phyloP scores from a whole-genome alignment of 306 rosid genomes.

The Cotoneaster glaucophyllus region DNA sequence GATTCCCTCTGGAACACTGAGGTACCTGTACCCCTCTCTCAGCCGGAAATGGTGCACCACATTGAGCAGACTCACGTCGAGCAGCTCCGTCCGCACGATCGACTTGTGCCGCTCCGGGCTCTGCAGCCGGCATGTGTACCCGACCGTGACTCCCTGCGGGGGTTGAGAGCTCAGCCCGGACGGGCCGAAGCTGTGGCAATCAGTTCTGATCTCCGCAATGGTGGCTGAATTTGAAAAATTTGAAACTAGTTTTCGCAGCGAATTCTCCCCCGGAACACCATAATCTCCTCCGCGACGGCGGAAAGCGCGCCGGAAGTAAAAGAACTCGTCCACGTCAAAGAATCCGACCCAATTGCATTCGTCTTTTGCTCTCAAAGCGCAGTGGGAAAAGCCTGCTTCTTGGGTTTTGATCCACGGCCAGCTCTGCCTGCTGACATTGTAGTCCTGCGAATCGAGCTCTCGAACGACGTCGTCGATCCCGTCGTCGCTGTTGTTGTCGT shows the following conservation, averaged over 20 bases:
- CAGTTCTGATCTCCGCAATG: slow-evolving; percentile 71
- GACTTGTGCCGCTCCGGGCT: slow-evolving; percentile 79
- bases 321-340: slow-evolving; percentile 93
- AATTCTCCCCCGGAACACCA: slow-evolving; percentile 50
- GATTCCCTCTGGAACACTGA: slow-evolving; percentile 41
- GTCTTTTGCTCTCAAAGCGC: slow-evolving; percentile 71
- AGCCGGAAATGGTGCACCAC: slow-evolving; percentile 85
- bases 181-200: slow-evolving; percentile 89
- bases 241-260: slow-evolving; percentile 43
- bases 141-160: slow-evolving; percentile 55
- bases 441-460: slow-evolving; percentile 51
- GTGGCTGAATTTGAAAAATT: slow-evolving; percentile 41
- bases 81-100: slow-evolving; percentile 63
- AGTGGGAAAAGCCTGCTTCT: slow-evolving; percentile 95
- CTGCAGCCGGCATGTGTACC: slow-evolving; percentile 84
- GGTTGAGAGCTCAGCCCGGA: slow-evolving; percentile 71
- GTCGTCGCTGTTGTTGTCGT: slow-evolving; percentile 92
- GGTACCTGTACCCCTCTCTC: slow-evolving; percentile 38
- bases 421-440: slow-evolving; percentile 53
- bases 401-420: slow-evolving; percentile 99
- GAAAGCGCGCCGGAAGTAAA: slow-evolving; percentile 54
- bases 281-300: slow-evolving; percentile 9
- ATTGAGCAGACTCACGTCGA: slow-evolving; percentile 65
- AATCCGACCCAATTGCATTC: slow-evolving; percentile 94
- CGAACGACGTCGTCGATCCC: slow-evolving; percentile 45